Conservation (phyloP, 139 green algal species). For the Chlorella sp. region DNA sequence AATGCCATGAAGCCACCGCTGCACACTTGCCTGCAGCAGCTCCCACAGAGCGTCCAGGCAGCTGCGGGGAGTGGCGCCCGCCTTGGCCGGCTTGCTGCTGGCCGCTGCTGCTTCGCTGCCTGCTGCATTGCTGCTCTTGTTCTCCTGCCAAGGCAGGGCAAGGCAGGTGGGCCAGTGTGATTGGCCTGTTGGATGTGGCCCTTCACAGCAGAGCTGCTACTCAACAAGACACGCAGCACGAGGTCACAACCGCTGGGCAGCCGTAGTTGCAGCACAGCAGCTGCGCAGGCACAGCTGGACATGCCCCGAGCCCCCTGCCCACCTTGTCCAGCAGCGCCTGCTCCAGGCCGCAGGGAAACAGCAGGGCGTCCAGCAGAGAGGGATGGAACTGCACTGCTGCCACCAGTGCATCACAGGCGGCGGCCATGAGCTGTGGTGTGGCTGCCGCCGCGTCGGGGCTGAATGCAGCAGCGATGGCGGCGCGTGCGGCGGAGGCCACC, state of each 20-base stretch:
- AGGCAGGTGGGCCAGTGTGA: background rate
- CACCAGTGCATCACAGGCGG: conserved; percentile 56
- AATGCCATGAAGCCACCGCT: too few species aligned
- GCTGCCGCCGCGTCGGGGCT: background rate
- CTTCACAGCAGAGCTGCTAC: too few species aligned
- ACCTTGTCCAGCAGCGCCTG: conserved; percentile 33
- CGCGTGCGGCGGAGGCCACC: conserved; percentile 11
- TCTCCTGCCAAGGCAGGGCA: conserved; percentile 15
- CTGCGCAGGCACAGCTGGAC: too few species aligned
- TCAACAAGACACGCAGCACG: too few species aligned
- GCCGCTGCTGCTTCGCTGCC: too few species aligned
- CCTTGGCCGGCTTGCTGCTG: background rate
- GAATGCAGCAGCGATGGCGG: conserved; percentile 30
- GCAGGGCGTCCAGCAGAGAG: conserved; percentile 62
- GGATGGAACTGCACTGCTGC: conserved; percentile 47
- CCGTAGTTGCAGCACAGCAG: too few species aligned
- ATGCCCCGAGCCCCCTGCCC: too few species aligned
- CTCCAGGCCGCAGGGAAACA: conserved; percentile 62
- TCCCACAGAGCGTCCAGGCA: conserved; percentile 66
- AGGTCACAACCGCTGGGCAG: too few species aligned
- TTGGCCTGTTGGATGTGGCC: too few species aligned
- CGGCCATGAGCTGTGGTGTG: conserved; percentile 30
- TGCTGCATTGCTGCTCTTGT: conserved; percentile 13
- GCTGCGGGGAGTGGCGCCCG: conserved; percentile 21
- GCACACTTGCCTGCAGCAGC: conserved; percentile 16